These are phyloP conservation scores for Neoscytalidium dimidiatum DNA, from an alignment of 2,329 filamentous ascomycete genomes.

Conservation along the genomic window DNA sequence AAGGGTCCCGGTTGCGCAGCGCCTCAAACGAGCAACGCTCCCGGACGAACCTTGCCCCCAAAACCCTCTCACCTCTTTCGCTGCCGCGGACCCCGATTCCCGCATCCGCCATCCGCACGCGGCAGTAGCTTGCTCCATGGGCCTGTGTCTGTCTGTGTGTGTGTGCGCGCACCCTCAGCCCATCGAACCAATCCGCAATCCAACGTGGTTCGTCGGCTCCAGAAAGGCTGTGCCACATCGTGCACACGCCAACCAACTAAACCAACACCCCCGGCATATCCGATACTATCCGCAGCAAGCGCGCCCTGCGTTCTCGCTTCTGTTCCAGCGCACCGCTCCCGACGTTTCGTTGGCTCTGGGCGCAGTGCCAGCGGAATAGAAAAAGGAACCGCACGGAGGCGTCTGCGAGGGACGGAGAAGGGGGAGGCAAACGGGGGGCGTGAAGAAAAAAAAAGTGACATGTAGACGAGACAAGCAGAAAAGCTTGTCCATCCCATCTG, in stretches of 20 bases:
- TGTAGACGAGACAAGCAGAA: neutral
- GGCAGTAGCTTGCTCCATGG: neutral
- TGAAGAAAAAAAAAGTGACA: neutral
- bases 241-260: neutral
- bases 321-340: neutral
- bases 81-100: neutral
- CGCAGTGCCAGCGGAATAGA: no score
- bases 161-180: neutral
- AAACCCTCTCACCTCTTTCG: neutral
- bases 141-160: neutral
- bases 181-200: neutral
- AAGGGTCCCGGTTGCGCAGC: constrained; percentile 4
- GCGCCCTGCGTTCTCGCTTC: constrained; percentile 4
- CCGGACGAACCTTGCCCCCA: constrained; percentile 8
- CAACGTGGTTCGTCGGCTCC: constrained; percentile 3
- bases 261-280: constrained; percentile 2
- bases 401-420: no score
- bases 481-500: neutral
- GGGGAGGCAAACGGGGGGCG: no score
- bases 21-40: constrained; percentile 14
- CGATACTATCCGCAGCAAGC: neutral
- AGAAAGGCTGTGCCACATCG: neutral
- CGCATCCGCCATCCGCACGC: neutral
- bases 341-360: constrained; percentile 1
- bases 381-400: no score